Percentiles rank a stretch among this genome's conserved stretches.
phyloP scores from a whole-genome alignment of 306 rosid genomes.

The Fagus crenata region DNA sequence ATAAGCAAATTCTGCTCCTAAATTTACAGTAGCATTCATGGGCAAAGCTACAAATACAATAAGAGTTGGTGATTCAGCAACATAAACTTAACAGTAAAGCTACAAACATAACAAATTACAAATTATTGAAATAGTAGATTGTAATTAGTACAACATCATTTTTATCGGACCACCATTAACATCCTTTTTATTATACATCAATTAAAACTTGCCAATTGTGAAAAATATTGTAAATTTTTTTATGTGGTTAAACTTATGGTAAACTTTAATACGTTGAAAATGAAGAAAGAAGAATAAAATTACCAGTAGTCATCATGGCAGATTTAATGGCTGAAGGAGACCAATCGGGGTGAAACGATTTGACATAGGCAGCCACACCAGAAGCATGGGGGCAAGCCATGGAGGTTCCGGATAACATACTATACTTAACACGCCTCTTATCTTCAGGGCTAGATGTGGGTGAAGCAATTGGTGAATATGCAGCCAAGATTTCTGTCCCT shows the following conservation, averaged over 20 bases:
- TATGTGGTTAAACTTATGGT: too few species aligned
- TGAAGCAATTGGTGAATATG: constrained; percentile 11
- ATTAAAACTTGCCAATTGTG: too few species aligned
- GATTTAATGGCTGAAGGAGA: constrained; percentile 43
- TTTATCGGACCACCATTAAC: too few species aligned
- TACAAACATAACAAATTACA: too few species aligned
- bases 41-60: neutral
- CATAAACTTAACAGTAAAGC: neutral
- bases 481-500: constrained; percentile 30
- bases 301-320: constrained; percentile 36
- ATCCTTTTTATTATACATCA: too few species aligned
- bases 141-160: too few species aligned
- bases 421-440: constrained; percentile 12
- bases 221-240: too few species aligned
- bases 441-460: neutral
- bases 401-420: constrained; percentile 30
- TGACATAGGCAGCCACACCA: constrained; percentile 40
- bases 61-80: neutral
- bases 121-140: too few species aligned
- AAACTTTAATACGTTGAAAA: neutral
- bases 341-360: constrained; percentile 36
- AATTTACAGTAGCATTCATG: neutral
- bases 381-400: constrained; percentile 39
- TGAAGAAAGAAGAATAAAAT: neutral
- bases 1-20: constrained; percentile 17